Base-by-base conservation (phyloP, 140 eudicot species). In the Bidens hawaiensis region DNA sequence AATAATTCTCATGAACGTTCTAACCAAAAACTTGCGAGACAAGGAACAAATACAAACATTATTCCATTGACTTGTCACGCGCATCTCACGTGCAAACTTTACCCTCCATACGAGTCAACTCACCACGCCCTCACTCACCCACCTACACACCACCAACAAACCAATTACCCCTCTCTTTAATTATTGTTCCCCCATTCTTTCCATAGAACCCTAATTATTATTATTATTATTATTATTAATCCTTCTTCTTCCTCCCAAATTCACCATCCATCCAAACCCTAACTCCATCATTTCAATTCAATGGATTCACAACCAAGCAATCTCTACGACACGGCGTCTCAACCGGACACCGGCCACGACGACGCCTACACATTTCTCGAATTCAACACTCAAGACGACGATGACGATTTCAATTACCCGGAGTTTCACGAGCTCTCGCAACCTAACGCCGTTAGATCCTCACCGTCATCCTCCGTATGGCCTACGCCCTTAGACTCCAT, bases 341-440 rank as follows among this genome's bases (percentile, higher is more conserved):
- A 94, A 77, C 99, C 99, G 38, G 95, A 88, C 81, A 83, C 94
- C 33, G 90, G 84, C 43, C 72, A 74, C 81, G 96, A 91, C 71
- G 95, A 93, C 74, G 95, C 99, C 14, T 94, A 94, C 78, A 88
- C 99, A 2, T 94, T 94, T 64, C 81, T 94, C 57, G 99, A 94
- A 65, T 94, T 94, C 80, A 88, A 83, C 81, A 84, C 97, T 2
- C 90, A 84, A 66, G 95, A 81, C 54, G 94, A 75, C 48, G 95
- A 80, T 43, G 95, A 80, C 30, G 90, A 79, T 63, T 84, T 76
- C 75, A 81, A 83, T 74, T 93, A 81, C 70, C 91, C 95, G 0
- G 85, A 93, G 22, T 93, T 88, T 40, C 85, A 85, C 21, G 87
- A 84, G 75, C 83, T 91, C 6, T 93, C 99, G 1, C 99, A 85